These are phyloP conservation scores for Luzula sylvatica DNA, from an alignment of 176 grass and related monocot species.

Conservation along the genomic window DNA sequence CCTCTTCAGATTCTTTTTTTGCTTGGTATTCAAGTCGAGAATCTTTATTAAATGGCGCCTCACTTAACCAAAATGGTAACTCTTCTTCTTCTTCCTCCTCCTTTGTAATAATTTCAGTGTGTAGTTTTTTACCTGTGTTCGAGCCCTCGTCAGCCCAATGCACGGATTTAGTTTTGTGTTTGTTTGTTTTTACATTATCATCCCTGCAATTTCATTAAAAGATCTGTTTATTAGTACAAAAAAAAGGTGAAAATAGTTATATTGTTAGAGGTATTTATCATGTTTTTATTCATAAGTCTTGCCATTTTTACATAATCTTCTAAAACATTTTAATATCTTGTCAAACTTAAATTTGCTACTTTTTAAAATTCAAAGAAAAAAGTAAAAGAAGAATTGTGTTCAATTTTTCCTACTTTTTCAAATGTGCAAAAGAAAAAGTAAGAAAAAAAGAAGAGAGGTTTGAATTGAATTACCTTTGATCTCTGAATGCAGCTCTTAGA, in stretches of 20 bases:
- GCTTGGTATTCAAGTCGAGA: constrained; percentile 39
- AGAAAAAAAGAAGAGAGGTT: too few species aligned
- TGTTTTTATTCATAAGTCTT: too few species aligned
- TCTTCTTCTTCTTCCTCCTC: constrained; percentile 8
- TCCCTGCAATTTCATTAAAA: constrained; percentile 19
- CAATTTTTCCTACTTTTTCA: too few species aligned
- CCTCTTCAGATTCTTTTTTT: constrained; percentile 29
- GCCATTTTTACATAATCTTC: too few species aligned
- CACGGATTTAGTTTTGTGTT: not conserved
- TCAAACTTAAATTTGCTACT: too few species aligned
- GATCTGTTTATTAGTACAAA: too few species aligned
- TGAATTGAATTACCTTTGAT: constrained; percentile 17
- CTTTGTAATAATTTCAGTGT: not conserved
- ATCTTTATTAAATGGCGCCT: constrained; percentile 39
- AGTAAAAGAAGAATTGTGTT: not conserved
- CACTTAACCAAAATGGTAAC: constrained; percentile 56
- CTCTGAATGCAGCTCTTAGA: constrained; percentile 5
- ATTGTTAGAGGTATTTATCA: too few species aligned
- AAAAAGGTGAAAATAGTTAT: too few species aligned
- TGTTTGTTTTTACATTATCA: not conserved
- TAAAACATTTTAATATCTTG: too few species aligned
- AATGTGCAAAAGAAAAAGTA: not conserved
- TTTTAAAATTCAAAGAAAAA: not conserved
- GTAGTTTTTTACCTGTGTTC: not conserved
- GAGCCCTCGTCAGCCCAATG: not conserved